These are phyloP conservation scores for Nematocida displodere DNA, from an alignment of 371 early-diverging fungal genomes.

Conservation along the genomic window DNA sequence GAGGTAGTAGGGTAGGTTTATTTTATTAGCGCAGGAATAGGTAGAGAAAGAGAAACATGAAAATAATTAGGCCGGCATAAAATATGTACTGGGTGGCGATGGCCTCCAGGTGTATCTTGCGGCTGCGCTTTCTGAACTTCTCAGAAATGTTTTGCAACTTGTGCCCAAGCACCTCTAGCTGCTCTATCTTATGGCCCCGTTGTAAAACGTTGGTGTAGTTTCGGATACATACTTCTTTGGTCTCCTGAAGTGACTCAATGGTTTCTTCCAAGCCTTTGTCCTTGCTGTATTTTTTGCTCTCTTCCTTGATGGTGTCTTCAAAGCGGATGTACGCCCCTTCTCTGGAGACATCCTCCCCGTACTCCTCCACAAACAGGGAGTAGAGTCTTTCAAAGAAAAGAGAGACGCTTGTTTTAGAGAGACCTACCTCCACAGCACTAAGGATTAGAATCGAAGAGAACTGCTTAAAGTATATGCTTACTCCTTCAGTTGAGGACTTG, in stretches of 20 bases:
- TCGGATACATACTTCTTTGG: conserved; percentile 49
- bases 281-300: conserved; percentile 46
- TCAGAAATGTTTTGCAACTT: conserved; percentile 49
- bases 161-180: conserved; percentile 42
- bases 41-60: conserved; percentile 37
- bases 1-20: not conserved
- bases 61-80: conserved; percentile 26
- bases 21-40: conserved; percentile 18
- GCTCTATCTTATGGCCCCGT: conserved; percentile 53
- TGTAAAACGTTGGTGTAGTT: conserved; percentile 51
- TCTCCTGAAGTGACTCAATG: conserved; percentile 41
- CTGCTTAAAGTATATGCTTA: conserved; percentile 46
- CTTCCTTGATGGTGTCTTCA: conserved; percentile 45
- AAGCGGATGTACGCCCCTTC: conserved; percentile 31
- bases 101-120: conserved; percentile 49
- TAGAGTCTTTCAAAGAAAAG: conserved; percentile 44
- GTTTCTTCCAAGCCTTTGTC: conserved; percentile 51
- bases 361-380: conserved; percentile 29
- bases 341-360: conserved; percentile 8
- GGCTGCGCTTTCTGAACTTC: conserved; percentile 47
- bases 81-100: conserved; percentile 42
- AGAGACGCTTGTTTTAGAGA: conserved; percentile 44
- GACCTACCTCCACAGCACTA: conserved; percentile 45
- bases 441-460: conserved; percentile 29
- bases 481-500: conserved; percentile 36